Base-by-base conservation (phyloP, 2,329 filamentous ascomycete species). In the Botrytis galanthina region DNA sequence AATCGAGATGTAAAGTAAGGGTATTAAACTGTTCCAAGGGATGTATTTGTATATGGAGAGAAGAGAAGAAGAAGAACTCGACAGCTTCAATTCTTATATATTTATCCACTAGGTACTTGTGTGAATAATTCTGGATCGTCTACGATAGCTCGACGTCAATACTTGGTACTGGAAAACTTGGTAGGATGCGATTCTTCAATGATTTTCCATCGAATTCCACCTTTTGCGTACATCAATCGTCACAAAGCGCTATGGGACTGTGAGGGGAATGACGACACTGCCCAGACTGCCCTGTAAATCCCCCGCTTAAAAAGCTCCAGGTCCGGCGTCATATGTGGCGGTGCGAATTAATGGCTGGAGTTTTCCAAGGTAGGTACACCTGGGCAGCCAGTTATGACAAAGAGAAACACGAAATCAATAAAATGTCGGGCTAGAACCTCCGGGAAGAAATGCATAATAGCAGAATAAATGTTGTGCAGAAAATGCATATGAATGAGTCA, bases 301-400 rank as follows among this genome's bases (percentile, higher is more conserved):
- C 59, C 59, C 59, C 59, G 35, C 37, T 42, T 63, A 20, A 63
- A 29, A 29, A 57, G 14, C 51, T 29, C 51, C 12, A 57, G 14
- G n/a, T 29, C 51, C 12, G 12, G 60, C 60, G 37, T 63, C 60
- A 63, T 63, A 42, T 63, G 60, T 63, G 60, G 37, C 60, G 60
- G 60, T 63, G 60, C 60, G 59, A 61, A 39, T 39, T 4, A 8
- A 61, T 61, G 59, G 35, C 35, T 39, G 35, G 32, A 9, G 32
- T 61, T 6, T 61, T 61, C 59, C 59, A 61, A 61, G 59, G 59
- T 61, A 39, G n/a, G n/a, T n/a, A n/a, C n/a, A n/a, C n/a, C n/a
- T n/a, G n/a, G n/a, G n/a, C 59, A 61, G 35, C 35, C 35, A 26
- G 20, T 22, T 46, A 64, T 64, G 42, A 64, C 62, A 48, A 48